These are phyloP conservation scores for Camellia lanceoleosa DNA, from an alignment of 148 eudicot species.

Conservation along the genomic window DNA sequence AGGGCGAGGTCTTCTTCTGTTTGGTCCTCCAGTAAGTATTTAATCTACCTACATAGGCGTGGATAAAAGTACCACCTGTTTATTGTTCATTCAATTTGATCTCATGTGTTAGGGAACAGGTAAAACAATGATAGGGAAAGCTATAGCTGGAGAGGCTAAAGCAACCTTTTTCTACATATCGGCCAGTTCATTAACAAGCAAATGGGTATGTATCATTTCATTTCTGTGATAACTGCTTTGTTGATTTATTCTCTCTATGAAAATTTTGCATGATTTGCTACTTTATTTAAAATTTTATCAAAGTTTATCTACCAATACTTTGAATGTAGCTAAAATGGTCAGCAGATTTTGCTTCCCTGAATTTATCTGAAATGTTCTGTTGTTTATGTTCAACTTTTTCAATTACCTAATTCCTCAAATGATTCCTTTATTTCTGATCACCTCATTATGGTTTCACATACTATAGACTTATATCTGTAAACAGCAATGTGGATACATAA, in stretches of 20 bases:
- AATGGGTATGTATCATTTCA: conserved; percentile 68
- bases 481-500: background rate
- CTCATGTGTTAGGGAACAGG: conserved; percentile 74
- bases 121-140: conserved; percentile 97
- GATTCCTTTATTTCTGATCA: background rate
- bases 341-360: background rate
- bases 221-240: conserved; percentile 6
- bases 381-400: background rate
- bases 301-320: background rate
- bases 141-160: conserved; percentile 96
- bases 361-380: background rate
- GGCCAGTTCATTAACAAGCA: conserved; percentile 95
- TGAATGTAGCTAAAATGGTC: background rate
- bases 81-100: conserved; percentile 6
- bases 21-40: conserved; percentile 92
- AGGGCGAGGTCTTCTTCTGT: conserved; percentile 96
- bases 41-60: background rate
- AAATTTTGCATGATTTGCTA: background rate
- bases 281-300: background rate
- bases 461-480: background rate
- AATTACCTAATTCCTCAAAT: background rate
- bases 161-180: conserved; percentile 96
- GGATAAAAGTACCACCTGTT: background rate
- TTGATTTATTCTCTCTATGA: background rate
- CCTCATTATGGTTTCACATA: background rate